These are phyloP conservation scores for Leccinum ochraceum DNA, from an alignment of 768 basidiomycete genomes.

Conservation along the genomic window DNA sequence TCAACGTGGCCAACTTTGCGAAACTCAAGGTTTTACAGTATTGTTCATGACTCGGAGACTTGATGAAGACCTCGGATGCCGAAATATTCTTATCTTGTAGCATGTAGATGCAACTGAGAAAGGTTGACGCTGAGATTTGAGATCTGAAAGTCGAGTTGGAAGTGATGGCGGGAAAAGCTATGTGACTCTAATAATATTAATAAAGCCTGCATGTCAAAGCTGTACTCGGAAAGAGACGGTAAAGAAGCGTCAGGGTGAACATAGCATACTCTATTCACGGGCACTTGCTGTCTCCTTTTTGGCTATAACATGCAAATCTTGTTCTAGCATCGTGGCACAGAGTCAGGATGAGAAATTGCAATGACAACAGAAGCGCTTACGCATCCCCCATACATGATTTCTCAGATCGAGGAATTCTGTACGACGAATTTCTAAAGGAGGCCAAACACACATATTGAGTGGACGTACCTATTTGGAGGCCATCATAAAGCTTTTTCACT, in stretches of 20 bases:
- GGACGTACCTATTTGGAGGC: conserved; percentile 71
- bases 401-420: conserved; percentile 80
- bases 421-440: not conserved
- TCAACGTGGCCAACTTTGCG: too few species aligned
- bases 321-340: conserved; percentile 46
- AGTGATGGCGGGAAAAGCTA: not conserved
- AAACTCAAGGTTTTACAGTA: too few species aligned
- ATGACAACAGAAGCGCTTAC: conserved; percentile 46
- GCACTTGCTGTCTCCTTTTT: conserved; percentile 67
- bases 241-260: not conserved
- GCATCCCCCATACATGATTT: conserved; percentile 85
- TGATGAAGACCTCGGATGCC: too few species aligned
- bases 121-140: not conserved
- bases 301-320: conserved; percentile 73
- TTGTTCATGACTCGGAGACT: too few species aligned
- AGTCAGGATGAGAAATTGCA: not conserved
- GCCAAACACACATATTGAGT: not conserved
- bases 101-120: not conserved
- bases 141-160: not conserved
- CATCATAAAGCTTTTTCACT: conserved; percentile 85
- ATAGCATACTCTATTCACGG: conserved; percentile 45
- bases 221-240: not conserved
- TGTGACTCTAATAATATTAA: not conserved
- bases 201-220: not conserved
- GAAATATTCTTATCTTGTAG: not conserved